Base-by-base conservation (phyloP, 345 rosid species). In the Lepidium aucheri region DNA sequence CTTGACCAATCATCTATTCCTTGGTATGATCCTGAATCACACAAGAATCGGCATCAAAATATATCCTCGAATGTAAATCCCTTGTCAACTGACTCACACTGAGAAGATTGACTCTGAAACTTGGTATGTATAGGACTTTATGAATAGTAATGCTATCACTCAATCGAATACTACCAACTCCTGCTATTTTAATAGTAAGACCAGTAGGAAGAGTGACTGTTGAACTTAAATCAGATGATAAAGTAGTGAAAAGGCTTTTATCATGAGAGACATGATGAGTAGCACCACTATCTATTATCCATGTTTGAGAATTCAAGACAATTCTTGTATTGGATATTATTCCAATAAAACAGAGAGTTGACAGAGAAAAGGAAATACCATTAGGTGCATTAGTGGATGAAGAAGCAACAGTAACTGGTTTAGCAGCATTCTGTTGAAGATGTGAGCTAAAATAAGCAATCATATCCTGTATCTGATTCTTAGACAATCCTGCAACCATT, bases 51-150 rank as follows among this genome's bases (percentile, higher is more conserved):
- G 13, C 43, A 40, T 40, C 16, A 40, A 40, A 40, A 6, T 13
- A n/a, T 0, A 40, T 5, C 1, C 0, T 0, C 0, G 7, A 40
- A 4, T 12, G 6, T 2, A 1, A 1, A 4, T 40, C n/a, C n/a
- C 1, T 39, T 0, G 43, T n/a, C 2, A 40, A 5, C 0, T 40
- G 43, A n/a, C 43, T 40, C 0, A 40, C 0, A 5, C 43, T 13
- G 0, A 40, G 8, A 0, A 40, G 0, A 2, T n/a, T 40, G 0
- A 40, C 0, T 0, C 7, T 2, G n/a, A 40, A 40, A 0, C n/a
- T 7, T 1, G 8, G 43, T 1, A 40, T 40, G n/a, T 40, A 40
- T 1, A 40, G 1, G 7, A 13, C 43, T 12, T 13, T 40, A 0
- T 2, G 2, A 1, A 40, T 0, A 12, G 43, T 40, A 3, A 40